Base-by-base conservation (phyloP, 371 early-diverging fungal species). In the Circinella minor region DNA sequence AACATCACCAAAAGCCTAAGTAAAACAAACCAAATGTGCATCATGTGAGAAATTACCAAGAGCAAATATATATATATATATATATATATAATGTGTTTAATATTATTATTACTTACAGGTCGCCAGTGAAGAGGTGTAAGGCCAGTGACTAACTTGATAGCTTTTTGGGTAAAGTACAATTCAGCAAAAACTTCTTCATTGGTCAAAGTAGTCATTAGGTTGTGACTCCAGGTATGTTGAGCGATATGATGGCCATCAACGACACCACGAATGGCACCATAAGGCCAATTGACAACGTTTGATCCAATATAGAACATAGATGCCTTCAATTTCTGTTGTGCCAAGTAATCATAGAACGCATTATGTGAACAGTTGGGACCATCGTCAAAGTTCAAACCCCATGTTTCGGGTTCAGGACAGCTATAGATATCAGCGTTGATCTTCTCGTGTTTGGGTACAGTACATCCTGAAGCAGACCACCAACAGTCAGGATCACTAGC, bases 141-240 rank as follows among this genome's bases (percentile, higher is more conserved):
- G 68, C 82, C 90, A 60, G 84, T 77, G 37, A 78, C 79, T 71
- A 78, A 66, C 77, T 90, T 87, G 81, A 90, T 87, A 20, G 87
- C 84, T 78, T 87, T 79, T 71, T 80, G 88, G 64, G 92, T 92
- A 73, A 88, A 92, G 75, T 88, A 84, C 66, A 91, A 73, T 73
- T 93, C 94, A 63, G 91, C 89, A 63, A 93, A 81, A 61, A 92
- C 86, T 71, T 91, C 86, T 43, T 86, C 81, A 70, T 91, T 90
- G 49, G 86, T 85, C 74, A 90, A 76, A n/a, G 90, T 81, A 47
- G 92, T 91, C 73, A 89, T 80, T 55, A 86, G 80, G 51, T 78
- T 75, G 70, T 93, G 94, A 62, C 85, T 81, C 91, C 91, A 93
- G 20, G 92, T 89, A 72, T 93, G 93, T 55, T 85, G 82, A 20